phyloP scores from a whole-genome alignment of 2,329 filamentous ascomycete species.

The Gnomoniopsis smithogilvyi region DNA sequence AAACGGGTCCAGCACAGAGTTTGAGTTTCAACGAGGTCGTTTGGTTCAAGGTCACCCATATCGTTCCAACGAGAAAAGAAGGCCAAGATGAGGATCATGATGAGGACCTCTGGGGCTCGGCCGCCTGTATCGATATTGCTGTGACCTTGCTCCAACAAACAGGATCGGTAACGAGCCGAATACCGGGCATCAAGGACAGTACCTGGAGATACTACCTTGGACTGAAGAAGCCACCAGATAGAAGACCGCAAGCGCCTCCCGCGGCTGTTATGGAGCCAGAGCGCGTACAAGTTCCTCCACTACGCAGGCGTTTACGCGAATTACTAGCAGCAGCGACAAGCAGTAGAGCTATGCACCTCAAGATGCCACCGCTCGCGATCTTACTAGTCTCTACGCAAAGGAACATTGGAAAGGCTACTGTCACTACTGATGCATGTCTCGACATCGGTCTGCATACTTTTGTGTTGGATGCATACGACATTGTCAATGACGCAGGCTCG shows the following conservation, averaged over 20 bases:
- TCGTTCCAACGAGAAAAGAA: conserved; percentile 54
- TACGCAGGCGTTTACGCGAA: conserved; percentile 73
- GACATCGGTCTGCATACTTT: conserved; percentile 92
- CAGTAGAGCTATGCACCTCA: conserved; percentile 78
- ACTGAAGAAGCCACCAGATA: conserved; percentile 62
- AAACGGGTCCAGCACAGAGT: conserved; percentile 24
- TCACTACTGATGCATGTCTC: conserved; percentile 73
- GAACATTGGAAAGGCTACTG: conserved; percentile 85
- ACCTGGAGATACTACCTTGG: conserved; percentile 91
- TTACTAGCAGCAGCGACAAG: conserved; percentile 87
- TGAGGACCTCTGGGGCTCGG: conserved; percentile 77
- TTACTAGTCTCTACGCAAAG: conserved; percentile 88
- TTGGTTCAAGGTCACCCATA: conserved; percentile 89
- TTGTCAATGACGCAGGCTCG: conserved; percentile 84
- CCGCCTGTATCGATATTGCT: conserved; percentile 80
- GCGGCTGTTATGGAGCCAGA: conserved; percentile 43
- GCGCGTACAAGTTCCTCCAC: conserved; percentile 51
- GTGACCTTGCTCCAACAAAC: conserved; percentile 89
- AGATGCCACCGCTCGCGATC: conserved; percentile 84
- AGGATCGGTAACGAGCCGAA: conserved; percentile 76
- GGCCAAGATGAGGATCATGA: conserved; percentile 56
- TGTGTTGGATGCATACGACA: conserved; percentile 85
- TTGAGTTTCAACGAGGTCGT: conserved; percentile 61
- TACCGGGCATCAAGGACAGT: conserved; percentile 73
- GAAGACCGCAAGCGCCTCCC: conserved; percentile 35